Percentiles rank a stretch among this genome's conserved stretches.
These are phyloP conservation scores for Malassezia japonica DNA, from an alignment of 1,284 basidiomycete genomes.

Conservation along the genomic window DNA sequence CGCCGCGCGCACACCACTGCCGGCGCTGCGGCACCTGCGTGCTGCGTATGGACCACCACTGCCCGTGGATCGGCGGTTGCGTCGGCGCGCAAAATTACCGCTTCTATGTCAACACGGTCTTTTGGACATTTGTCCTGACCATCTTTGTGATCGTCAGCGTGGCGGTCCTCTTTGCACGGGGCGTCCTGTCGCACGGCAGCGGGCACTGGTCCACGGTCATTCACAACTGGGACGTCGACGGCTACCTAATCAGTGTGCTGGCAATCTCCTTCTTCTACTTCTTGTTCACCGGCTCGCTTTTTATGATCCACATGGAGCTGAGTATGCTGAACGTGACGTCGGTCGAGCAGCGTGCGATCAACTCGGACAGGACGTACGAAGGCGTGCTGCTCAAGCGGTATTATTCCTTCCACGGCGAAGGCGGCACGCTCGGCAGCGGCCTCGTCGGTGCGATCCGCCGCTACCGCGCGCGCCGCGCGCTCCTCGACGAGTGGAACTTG, in stretches of 20 bases:
- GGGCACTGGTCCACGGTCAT: slow-evolving; percentile 9
- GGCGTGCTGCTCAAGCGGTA: slow-evolving; percentile 50
- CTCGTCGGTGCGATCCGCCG: slow-evolving; percentile 5
- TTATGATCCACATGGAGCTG: slow-evolving; percentile 58
- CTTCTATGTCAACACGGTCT: slow-evolving; percentile 59
- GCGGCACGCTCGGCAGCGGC: slow-evolving; percentile 9
- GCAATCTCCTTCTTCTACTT: slow-evolving; percentile 58
- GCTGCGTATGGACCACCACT: slow-evolving; percentile 53
- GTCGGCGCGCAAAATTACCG: slow-evolving; percentile 48
- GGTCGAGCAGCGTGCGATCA: slow-evolving; percentile 61
- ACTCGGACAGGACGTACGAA: slow-evolving; percentile 59
- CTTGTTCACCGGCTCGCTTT: slow-evolving; percentile 60
- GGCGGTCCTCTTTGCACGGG: slow-evolving; percentile 35
- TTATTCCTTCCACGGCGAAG: slow-evolving; percentile 20
- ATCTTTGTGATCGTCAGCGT: slow-evolving; percentile 57
- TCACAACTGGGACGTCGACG: slow-evolving; percentile 52
- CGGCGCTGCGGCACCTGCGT: slow-evolving; percentile 41
- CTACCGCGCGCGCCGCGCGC: neutral
- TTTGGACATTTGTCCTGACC: slow-evolving; percentile 57
- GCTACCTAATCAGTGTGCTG: slow-evolving; percentile 60
- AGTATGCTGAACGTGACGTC: slow-evolving; percentile 63
- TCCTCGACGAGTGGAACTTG: slow-evolving; percentile 56
- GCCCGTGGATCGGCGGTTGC: slow-evolving; percentile 53
- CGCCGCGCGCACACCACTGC: slow-evolving; percentile 48
- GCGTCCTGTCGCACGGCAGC: slow-evolving; percentile 16